phyloP scores from a whole-genome alignment of 495 filamentous ascomycete species.

The Usnea hakonensis region DNA sequence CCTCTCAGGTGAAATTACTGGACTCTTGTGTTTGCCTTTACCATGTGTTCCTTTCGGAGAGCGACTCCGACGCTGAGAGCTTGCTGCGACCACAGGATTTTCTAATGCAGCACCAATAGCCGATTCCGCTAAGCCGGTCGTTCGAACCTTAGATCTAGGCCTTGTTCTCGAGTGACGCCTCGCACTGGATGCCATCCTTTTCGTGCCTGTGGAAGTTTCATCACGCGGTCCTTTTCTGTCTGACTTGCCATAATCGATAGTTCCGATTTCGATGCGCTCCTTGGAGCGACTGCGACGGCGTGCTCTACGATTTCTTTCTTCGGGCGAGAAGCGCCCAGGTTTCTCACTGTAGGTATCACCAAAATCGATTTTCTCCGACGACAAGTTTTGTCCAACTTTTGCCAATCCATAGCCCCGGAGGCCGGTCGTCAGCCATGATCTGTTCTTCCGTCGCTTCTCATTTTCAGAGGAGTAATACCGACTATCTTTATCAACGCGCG shows the following conservation, averaged over 20 bases:
- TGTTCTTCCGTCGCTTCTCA: slow-evolving; percentile 41
- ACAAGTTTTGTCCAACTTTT: slow-evolving; percentile 44
- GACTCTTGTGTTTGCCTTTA: slow-evolving; percentile 15
- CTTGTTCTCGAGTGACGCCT: slow-evolving; percentile 27
- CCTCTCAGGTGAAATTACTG: slow-evolving; percentile 18
- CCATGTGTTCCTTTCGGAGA: slow-evolving; percentile 25
- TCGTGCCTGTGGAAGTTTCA: slow-evolving; percentile 6
- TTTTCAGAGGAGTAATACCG: slow-evolving; percentile 52
- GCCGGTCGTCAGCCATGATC: slow-evolving; percentile 47
- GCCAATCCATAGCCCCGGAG: slow-evolving; percentile 41
- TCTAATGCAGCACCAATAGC: slow-evolving; percentile 43
- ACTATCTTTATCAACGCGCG: slow-evolving; percentile 47
- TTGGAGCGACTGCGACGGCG: slow-evolving; percentile 29
- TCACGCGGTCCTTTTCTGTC: slow-evolving; percentile 17
- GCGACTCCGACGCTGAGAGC: slow-evolving; percentile 28
- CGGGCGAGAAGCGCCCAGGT: slow-evolving; percentile 36
- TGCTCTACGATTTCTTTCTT: slow-evolving; percentile 33
- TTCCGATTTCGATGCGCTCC: slow-evolving; percentile 29
- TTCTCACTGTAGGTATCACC: slow-evolving; percentile 53
- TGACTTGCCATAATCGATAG: slow-evolving; percentile 23
- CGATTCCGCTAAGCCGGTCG: slow-evolving; percentile 33
- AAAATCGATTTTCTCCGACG: slow-evolving; percentile 44
- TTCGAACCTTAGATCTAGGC: slow-evolving; percentile 40
- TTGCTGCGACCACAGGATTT: slow-evolving; percentile 32
- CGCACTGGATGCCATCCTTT: slow-evolving; percentile 4